These are phyloP conservation scores for Sclerotinia nivalis DNA, from an alignment of 2,329 filamentous ascomycete species.

Conservation along the genomic window DNA sequence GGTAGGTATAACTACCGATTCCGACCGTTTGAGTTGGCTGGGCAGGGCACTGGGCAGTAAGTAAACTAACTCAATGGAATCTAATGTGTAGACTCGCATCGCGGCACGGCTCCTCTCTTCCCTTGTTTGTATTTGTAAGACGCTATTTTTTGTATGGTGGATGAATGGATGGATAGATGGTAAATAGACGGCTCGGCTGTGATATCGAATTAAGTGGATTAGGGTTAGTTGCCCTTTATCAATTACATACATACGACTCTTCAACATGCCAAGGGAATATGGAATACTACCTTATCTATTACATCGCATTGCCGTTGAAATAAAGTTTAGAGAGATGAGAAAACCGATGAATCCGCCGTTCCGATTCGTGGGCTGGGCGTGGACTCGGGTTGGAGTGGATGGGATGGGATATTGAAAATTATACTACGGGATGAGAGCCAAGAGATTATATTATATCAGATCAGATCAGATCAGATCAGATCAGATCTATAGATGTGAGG, in stretches of 20 bases:
- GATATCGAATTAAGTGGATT: not conserved
- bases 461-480: too few species aligned
- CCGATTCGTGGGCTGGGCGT: not conserved
- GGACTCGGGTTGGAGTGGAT: not conserved
- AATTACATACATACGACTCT: too few species aligned
- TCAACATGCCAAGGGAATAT: not conserved
- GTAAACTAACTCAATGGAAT: not conserved
- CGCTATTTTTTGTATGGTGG: not conserved
- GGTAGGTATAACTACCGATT: not conserved
- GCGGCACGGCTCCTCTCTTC: too few species aligned
- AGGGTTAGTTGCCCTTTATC: not conserved
- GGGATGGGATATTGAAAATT: not conserved
- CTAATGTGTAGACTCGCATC: not conserved
- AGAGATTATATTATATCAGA: too few species aligned
- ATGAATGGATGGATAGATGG: not conserved
- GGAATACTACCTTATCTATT: too few species aligned
- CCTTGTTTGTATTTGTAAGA: not conserved
- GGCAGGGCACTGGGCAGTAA: not conserved
- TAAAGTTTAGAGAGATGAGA: not conserved
- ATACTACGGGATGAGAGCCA: not conserved
- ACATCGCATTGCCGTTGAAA: not conserved
- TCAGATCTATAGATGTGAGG: not conserved
- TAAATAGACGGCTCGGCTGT: not conserved
- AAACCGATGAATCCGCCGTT: not conserved
- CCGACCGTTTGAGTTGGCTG: constrained; percentile 1